phyloP scores from a whole-genome alignment of 2,329 filamentous ascomycete species.

The Sporothrix luriei region DNA sequence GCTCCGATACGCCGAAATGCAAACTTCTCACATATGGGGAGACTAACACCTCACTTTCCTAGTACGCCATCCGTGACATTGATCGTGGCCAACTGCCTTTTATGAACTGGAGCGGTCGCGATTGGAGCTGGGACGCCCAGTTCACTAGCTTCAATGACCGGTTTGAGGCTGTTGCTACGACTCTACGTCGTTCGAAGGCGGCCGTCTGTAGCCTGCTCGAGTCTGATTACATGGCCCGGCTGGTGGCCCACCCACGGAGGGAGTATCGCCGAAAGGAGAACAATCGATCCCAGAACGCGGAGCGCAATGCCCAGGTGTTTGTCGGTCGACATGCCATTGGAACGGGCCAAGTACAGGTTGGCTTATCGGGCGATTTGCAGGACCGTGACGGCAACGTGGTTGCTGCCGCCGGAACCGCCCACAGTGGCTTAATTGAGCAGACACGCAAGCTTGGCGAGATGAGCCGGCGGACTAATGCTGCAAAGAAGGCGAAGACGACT shows the following conservation, averaged over 20 bases:
- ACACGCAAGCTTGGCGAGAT: conserved; percentile 29
- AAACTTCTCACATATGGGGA: too few relatives aligned
- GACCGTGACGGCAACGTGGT: conserved; percentile 36
- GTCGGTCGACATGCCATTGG: conserved; percentile 35
- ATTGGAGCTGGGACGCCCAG: conserved; percentile 35
- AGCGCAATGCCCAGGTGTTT: conserved; percentile 36
- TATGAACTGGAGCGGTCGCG: conserved; percentile 34
- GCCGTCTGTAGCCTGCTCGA: conserved; percentile 36
- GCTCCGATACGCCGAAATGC: neutral
- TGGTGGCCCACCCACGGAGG: conserved; percentile 34
- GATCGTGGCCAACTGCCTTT: conserved; percentile 34
- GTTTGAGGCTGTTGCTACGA: conserved; percentile 33
- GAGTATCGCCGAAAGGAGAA: conserved; percentile 37
- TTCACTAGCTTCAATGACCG: conserved; percentile 33
- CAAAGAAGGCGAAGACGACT: neutral
- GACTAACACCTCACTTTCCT: neutral
- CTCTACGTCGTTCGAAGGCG: conserved; percentile 35
- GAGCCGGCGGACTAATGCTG: neutral
- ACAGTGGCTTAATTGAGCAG: conserved; percentile 35
- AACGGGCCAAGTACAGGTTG: conserved; percentile 31
- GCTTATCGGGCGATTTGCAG: conserved; percentile 30
- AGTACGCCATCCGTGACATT: conserved; percentile 32
- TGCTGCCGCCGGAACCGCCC: conserved; percentile 22
- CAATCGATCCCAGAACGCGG: conserved; percentile 37
- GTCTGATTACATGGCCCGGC: conserved; percentile 34